These are phyloP conservation scores for Coemansia aciculifera DNA, from an alignment of 192 early-diverging fungal species.

Conservation along the genomic window DNA sequence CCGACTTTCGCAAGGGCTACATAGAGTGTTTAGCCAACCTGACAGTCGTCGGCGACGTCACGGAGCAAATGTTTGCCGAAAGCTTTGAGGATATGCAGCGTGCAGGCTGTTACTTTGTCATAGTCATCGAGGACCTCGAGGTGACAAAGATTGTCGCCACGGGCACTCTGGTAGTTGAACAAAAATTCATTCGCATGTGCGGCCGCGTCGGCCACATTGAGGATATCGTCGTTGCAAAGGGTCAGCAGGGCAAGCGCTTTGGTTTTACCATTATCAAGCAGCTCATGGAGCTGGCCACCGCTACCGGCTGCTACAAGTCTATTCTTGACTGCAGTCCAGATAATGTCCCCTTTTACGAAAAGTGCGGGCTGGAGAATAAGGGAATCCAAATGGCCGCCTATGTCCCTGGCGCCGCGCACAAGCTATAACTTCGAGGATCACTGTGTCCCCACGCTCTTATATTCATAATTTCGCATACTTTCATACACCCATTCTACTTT, in stretches of 20 bases:
- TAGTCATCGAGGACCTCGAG: constrained; percentile 75
- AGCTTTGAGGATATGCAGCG: constrained; percentile 75
- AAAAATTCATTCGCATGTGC: constrained; percentile 83
- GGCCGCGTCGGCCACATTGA: constrained; percentile 92
- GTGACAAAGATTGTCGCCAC: constrained; percentile 69
- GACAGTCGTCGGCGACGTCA: constrained; percentile 74
- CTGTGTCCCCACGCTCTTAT: neutral
- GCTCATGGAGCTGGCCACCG: constrained; percentile 71
- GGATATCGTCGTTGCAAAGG: constrained; percentile 78
- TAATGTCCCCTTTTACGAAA: constrained; percentile 91
- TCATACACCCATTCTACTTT: neutral
- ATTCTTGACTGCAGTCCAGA: constrained; percentile 68
- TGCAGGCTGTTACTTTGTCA: constrained; percentile 67
- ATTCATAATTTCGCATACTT: neutral
- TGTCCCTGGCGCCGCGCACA: constrained; percentile 25
- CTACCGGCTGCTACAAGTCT: constrained; percentile 90
- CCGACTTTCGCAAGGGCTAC: constrained; percentile 80
- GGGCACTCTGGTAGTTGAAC: constrained; percentile 85
- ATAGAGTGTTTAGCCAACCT: constrained; percentile 71
- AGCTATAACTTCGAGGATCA: neutral
- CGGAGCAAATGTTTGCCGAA: constrained; percentile 71
- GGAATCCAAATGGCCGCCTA: constrained; percentile 72
- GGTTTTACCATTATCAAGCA: constrained; percentile 81
- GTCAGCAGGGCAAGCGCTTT: constrained; percentile 70
- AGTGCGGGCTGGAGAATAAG: constrained; percentile 82